Base-by-base conservation (phyloP, 169 alveolate genomes). In the Plasmodium gallinaceum region DNA sequence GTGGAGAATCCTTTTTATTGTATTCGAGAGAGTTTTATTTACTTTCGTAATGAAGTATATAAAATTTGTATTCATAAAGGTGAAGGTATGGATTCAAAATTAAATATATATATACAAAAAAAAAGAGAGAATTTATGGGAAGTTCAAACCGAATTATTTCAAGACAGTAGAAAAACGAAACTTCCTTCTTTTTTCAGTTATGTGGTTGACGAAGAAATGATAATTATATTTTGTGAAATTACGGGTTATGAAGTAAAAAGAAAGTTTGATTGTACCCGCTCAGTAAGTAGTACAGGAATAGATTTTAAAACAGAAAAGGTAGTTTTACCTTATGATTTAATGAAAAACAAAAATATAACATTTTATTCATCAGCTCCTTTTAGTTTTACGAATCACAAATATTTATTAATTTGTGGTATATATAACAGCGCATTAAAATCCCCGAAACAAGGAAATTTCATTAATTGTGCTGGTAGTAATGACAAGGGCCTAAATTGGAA, bases 151-250 rank as follows among this genome's bases (percentile, higher is more conserved):
- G 42, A 39, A 22, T 54, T 73, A 3, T n/a, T 73, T 14, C 0
- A 20, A 45, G 72, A 54, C 12, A 0, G 10, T 2, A 6, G 0
- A 5, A 32, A 24, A 64, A 18, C 5, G 14, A 8, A 39, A 16
- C 58, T n/a, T 58, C 61, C 57, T 20, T 58, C 37, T 62, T 20
- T 73, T 12, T 58, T 57, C 42, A 52, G 5, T 18, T 73, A 32
- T 45, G 8, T 73, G 4, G 42, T 10, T 37, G 42, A 37, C 5
- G 45, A 73, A 20, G 72, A 73, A 24, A 48, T 48, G 18, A 32
- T 73, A 37, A 52, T 73, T 32, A 12, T 73, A 73, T n/a, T 73
- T 14, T 73, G 87, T 18, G 54, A 62, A 39, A 14, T 54, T 73
- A 20, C 5, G 58, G 14, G 18, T 16, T 2, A 1, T 61, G 0